Evolutionary conservation across 1,139 yeast genomes (phyloP).

Genomic region (Blastobotrys apis): DNA sequence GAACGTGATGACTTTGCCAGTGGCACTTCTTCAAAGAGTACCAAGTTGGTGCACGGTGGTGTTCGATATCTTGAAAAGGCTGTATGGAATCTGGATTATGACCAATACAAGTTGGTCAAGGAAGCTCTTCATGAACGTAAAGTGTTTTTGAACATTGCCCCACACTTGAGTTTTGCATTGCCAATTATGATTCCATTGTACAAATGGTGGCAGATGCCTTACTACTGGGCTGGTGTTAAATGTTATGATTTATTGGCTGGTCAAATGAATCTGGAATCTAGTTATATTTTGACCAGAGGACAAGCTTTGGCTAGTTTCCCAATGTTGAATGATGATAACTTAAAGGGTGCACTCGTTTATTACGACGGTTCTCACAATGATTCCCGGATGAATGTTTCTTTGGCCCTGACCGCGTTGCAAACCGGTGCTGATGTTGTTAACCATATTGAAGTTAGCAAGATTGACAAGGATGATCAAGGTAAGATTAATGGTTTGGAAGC

Average conservation of each 20-base stretch:
- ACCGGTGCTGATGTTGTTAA: constrained; percentile 88
- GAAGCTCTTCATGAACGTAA: constrained; percentile 94
- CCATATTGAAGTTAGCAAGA: constrained; percentile 75
- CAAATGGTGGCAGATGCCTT: constrained; percentile 95
- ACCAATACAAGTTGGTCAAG: constrained; percentile 85
- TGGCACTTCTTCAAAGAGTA: constrained; percentile 92
- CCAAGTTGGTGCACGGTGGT: constrained; percentile 97
- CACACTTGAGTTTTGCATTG: constrained; percentile 79
- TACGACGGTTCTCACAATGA: constrained; percentile 96
- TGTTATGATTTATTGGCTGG: constrained; percentile 95
- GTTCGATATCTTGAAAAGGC: constrained; percentile 95
- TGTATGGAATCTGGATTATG: constrained; percentile 77
- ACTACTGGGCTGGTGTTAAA: constrained; percentile 88
- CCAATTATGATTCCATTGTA: constrained; percentile 96
- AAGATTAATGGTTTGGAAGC: constrained; percentile 74
- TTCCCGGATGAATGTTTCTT: constrained; percentile 80
- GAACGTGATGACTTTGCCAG: constrained; percentile 88
- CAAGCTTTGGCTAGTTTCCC: constrained; percentile 78
- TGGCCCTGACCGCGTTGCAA: constrained; percentile 81
- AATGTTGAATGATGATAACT: constrained; percentile 71
- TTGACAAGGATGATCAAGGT: constrained; percentile 60
- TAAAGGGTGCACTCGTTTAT: constrained; percentile 89
- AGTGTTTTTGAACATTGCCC: constrained; percentile 86
- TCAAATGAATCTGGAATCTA: constrained; percentile 71
- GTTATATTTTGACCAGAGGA: constrained; percentile 67